Percentiles rank a stretch among this genome's conserved stretches.
phyloP scores from a whole-genome alignment of 2,329 filamentous ascomycete species.

The Sarocladium kiliense region DNA sequence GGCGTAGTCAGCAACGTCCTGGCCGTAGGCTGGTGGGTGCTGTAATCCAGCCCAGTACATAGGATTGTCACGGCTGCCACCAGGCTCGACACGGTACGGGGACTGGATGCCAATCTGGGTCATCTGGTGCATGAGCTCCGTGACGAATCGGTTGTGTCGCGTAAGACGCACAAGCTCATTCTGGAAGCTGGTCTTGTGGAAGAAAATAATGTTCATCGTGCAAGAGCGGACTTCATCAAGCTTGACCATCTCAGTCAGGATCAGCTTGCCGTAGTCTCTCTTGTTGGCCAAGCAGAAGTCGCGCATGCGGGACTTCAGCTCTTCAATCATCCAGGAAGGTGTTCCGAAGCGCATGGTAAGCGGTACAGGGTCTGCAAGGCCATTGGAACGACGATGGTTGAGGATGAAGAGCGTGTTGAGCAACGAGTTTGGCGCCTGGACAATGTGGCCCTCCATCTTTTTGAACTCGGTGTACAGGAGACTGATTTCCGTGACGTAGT shows the following conservation, averaged over 20 bases:
- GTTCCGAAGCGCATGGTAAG: slow-evolving; percentile 88
- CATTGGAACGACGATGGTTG: slow-evolving; percentile 86
- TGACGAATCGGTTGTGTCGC: slow-evolving; percentile 90
- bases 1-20: slow-evolving; percentile 13
- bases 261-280: slow-evolving; percentile 81
- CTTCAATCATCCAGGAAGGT: slow-evolving; percentile 74
- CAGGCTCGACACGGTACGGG: slow-evolving; percentile 56
- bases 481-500: slow-evolving; percentile 92
- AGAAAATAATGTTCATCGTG: slow-evolving; percentile 89
- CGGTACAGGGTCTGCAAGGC: slow-evolving; percentile 78
- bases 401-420: slow-evolving; percentile 92
- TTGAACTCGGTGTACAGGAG: slow-evolving; percentile 96
- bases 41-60: slow-evolving; percentile 44
- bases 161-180: slow-evolving; percentile 88
- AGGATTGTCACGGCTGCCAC: slow-evolving; percentile 64
- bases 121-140: slow-evolving; percentile 83
- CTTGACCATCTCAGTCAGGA: slow-evolving; percentile 76
- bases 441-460: slow-evolving; percentile 95
- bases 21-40: slow-evolving; percentile 27
- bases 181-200: slow-evolving; percentile 96
- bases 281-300: slow-evolving; percentile 82
- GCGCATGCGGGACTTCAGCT: slow-evolving; percentile 71
- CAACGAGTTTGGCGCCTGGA: slow-evolving; percentile 91
- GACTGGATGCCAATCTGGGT: slow-evolving; percentile 80
- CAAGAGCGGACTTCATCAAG: slow-evolving; percentile 81